A percentile compares a stretch with the other conserved stretches of the same genome.
These are phyloP conservation scores for Dryas octopetala DNA, from an alignment of 306 rosid species.

Conservation along the genomic window DNA sequence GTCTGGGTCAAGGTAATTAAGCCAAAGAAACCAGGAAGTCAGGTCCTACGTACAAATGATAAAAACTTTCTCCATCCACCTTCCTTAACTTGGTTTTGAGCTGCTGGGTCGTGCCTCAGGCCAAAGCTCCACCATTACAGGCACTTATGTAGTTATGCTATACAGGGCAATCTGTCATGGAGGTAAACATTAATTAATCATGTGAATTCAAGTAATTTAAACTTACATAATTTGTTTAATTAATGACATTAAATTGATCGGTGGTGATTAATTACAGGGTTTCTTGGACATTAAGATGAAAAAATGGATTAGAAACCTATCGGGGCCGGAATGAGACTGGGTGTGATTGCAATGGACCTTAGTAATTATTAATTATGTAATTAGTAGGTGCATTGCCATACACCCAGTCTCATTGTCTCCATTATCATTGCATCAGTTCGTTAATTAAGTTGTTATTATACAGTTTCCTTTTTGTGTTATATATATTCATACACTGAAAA, in stretches of 20 bases:
- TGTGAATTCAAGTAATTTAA: not conserved
- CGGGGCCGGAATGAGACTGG: too few relatives aligned
- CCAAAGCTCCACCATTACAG: conserved; percentile 89
- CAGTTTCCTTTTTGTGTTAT: not conserved
- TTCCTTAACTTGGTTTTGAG: too few relatives aligned
- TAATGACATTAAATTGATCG: not conserved
- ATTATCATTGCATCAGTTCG: conserved; percentile 78
- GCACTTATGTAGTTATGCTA: conserved; percentile 55
- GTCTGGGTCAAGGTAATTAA: too few relatives aligned
- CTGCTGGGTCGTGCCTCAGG: conserved; percentile 57
- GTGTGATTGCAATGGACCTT: too few relatives aligned
- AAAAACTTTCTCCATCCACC: too few relatives aligned
- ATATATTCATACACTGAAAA: not conserved
- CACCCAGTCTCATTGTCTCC: conserved; percentile 85
- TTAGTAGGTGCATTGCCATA: conserved; percentile 73
- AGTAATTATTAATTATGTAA: not conserved
- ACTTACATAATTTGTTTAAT: not conserved
- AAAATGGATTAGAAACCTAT: conserved; percentile 63
- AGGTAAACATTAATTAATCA: conserved; percentile 41
- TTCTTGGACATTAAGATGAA: conserved; percentile 86
- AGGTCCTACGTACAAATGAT: too few relatives aligned
- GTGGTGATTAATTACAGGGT: conserved; percentile 46
- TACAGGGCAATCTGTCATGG: conserved; percentile 80
- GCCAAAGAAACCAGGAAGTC: too few relatives aligned
- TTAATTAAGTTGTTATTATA: not conserved